Percentiles rank a stretch among this genome's conserved stretches.
Conservation (phyloP, 2,329 filamentous ascomycete species). For the Hymenoscyphus albidus region DNA sequence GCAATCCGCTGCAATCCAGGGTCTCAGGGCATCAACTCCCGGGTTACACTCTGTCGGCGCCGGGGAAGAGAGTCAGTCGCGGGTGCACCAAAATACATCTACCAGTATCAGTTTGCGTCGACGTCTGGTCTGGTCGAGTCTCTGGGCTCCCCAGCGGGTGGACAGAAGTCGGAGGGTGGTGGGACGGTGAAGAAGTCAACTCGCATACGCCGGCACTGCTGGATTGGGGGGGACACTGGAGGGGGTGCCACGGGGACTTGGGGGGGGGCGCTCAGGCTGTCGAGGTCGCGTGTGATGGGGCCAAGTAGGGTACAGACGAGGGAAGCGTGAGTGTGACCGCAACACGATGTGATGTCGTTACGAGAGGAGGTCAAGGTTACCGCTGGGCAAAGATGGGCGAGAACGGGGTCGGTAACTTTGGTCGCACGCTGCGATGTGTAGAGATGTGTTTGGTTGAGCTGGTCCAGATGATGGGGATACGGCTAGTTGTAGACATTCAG, state of each 20-base stretch:
- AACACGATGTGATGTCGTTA: slow-evolving; percentile 3
- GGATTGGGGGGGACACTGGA: background rate
- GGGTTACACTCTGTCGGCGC: background rate
- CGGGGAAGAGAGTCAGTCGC: background rate
- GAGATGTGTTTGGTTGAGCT: slow-evolving; percentile 5
- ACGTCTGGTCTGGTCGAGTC: background rate
- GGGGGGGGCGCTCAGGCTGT: background rate
- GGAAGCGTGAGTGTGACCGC: slow-evolving; percentile 2
- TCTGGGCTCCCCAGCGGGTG: background rate
- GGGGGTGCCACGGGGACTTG: background rate
- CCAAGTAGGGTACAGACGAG: background rate
- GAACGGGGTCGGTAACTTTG: background rate
- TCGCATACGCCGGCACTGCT: background rate
- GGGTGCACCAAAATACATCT: background rate
- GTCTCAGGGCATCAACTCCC: background rate
- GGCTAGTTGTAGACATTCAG: background rate
- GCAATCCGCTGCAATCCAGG: background rate
- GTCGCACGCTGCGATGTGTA: slow-evolving; percentile 5
- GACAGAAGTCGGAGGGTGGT: background rate
- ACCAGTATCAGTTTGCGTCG: background rate
- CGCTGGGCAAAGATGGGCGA: background rate
- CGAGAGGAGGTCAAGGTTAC: background rate
- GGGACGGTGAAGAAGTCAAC: background rate
- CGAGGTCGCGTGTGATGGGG: slow-evolving; percentile 6
- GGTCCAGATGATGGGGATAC: slow-evolving; percentile 4